phyloP scores from a whole-genome alignment of 768 basidiomycete genomes.

The Suillus lakei region DNA sequence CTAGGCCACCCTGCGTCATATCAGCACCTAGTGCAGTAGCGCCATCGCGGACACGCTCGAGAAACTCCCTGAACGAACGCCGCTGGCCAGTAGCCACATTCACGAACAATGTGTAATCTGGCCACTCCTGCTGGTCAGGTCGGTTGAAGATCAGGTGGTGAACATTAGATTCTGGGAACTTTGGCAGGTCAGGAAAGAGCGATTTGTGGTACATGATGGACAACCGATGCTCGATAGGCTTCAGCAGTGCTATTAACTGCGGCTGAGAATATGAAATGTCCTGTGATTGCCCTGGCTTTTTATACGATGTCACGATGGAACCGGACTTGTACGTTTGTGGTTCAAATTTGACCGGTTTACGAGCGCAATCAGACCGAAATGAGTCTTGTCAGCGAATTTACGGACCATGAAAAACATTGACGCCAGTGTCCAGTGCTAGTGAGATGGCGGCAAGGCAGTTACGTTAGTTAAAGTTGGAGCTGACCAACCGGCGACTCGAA shows the following conservation, averaged over 20 bases:
- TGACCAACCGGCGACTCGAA: neutral
- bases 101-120: constrained; percentile 59
- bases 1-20: constrained; percentile 57
- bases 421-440: neutral
- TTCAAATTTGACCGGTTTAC: neutral
- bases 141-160: constrained; percentile 59
- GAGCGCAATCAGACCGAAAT: too few relatives aligned
- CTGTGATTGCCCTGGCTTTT: neutral
- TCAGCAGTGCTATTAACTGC: neutral
- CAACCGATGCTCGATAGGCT: neutral
- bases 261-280: neutral
- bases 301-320: neutral
- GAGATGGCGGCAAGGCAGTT: too few relatives aligned
- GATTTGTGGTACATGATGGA: constrained; percentile 60
- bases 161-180: constrained; percentile 55
- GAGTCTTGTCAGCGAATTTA: too few relatives aligned
- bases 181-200: constrained; percentile 55
- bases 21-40: constrained; percentile 62
- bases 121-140: constrained; percentile 57
- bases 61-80: constrained; percentile 52
- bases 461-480: neutral
- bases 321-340: neutral
- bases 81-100: constrained; percentile 56
- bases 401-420: neutral
- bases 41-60: constrained; percentile 54